Percentiles rank a stretch among this genome's conserved stretches.
These are phyloP conservation scores for Umbelopsis sp. DNA, from an alignment of 192 early-diverging fungal species.

Conservation along the genomic window DNA sequence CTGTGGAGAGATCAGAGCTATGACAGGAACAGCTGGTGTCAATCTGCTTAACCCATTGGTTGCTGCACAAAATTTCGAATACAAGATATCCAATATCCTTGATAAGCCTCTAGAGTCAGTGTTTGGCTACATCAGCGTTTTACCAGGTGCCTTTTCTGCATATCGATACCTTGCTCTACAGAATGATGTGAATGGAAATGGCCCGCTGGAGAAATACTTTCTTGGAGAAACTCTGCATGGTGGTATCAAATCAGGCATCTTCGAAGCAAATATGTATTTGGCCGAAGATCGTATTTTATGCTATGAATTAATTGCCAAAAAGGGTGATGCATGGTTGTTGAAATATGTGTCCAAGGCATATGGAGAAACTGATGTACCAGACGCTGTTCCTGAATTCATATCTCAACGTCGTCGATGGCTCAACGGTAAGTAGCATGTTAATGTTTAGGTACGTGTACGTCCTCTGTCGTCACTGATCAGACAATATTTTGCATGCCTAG, in stretches of 20 bases:
- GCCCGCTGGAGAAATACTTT: constrained; percentile 79
- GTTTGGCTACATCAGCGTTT: constrained; percentile 86
- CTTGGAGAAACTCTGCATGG: constrained; percentile 64
- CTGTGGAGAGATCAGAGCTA: constrained; percentile 67
- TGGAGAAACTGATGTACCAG: constrained; percentile 86
- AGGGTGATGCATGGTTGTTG: constrained; percentile 64
- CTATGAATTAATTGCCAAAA: constrained; percentile 83
- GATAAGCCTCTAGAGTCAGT: constrained; percentile 78
- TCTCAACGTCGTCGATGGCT: constrained; percentile 82
- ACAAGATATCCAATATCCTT: constrained; percentile 72
- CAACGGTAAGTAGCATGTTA: constrained; percentile 54
- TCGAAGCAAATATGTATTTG: constrained; percentile 81
- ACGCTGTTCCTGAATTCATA: constrained; percentile 69
- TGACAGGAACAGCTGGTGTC: constrained; percentile 49
- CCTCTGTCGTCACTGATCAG: not conserved
- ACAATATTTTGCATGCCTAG: not conserved
- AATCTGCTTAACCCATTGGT: constrained; percentile 59
- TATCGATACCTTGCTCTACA: constrained; percentile 77
- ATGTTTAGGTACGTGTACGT: not conserved
- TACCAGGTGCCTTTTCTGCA: constrained; percentile 86
- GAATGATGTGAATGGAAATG: constrained; percentile 56
- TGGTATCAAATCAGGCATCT: constrained; percentile 59
- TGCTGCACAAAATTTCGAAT: constrained; percentile 71
- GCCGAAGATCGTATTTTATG: constrained; percentile 87
- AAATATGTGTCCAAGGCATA: constrained; percentile 71